Evolutionary conservation across 1,284 basidiomycete genomes (phyloP).

Genomic region (Microbotryomycetes sp.): DNA sequence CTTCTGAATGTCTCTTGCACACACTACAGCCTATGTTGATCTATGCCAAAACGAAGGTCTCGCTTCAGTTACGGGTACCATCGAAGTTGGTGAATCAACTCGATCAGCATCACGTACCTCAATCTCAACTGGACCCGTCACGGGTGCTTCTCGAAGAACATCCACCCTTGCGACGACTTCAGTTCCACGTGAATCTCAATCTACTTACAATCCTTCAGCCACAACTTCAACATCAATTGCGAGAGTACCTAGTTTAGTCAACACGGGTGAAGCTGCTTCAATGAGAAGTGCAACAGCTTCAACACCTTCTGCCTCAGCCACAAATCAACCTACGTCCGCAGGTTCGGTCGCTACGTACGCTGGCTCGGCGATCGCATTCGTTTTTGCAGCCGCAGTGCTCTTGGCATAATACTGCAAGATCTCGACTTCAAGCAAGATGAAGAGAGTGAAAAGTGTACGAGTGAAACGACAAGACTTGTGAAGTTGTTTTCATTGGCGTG

Average conservation of each 20-base stretch:
- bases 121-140: not conserved
- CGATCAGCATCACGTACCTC: constrained; percentile 2
- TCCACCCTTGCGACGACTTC: not conserved
- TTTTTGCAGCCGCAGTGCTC: not conserved
- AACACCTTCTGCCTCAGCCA: not conserved
- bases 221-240: not conserved
- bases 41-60: constrained; percentile 27
- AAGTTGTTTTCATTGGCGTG: no score
- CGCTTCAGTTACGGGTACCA: constrained; percentile 28
- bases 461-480: no score
- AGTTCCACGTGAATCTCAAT: not conserved
- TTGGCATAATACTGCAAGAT: no score
- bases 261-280: not conserved
- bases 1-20: no score
- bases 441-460: no score
- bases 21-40: constrained; percentile 18
- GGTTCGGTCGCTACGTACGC: not conserved
- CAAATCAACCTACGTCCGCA: not conserved
- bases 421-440: no score
- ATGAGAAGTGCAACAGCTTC: not conserved
- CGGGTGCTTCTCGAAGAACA: not conserved
- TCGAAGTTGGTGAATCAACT: constrained; percentile 22
- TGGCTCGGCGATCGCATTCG: not conserved
- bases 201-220: not conserved
- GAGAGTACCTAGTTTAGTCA: not conserved